A percentile compares a stretch with the other conserved stretches of the same genome.
phyloP scores from a whole-genome alignment of 2,329 filamentous ascomycete genomes.

The Beauveria scarabaeidicola region DNA sequence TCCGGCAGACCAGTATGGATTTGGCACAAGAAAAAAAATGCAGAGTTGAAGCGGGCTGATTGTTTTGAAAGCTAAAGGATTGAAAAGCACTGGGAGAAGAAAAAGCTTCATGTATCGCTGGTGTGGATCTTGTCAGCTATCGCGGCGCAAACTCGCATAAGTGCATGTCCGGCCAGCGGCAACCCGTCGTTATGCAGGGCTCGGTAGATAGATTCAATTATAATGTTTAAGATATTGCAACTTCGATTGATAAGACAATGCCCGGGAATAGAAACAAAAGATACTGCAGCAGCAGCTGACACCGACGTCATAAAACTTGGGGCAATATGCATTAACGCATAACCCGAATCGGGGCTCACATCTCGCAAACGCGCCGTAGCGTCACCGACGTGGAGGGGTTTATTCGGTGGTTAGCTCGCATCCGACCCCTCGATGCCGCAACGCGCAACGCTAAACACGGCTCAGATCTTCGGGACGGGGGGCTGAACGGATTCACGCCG shows the following conservation, averaged over 20 bases:
- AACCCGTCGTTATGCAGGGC: not conserved
- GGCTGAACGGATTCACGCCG: not conserved
- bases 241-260: not conserved
- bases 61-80: not conserved
- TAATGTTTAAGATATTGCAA: not conserved
- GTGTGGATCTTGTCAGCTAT: constrained; percentile 1
- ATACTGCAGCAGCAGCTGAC: not conserved
- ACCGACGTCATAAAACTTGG: not conserved
- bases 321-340: constrained; percentile 2
- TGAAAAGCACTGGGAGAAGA: not conserved
- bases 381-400: not conserved
- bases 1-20: not conserved
- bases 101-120: not conserved
- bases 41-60: not conserved
- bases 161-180: not conserved
- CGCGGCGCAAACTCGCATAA: constrained; percentile 9
- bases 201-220: not conserved
- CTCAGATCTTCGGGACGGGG: constrained; percentile 1
- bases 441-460: not conserved
- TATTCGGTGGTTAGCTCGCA: constrained; percentile 9
- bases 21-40: not conserved
- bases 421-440: not conserved
- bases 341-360: not conserved
- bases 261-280: not conserved
- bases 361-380: not conserved